phyloP scores from a whole-genome alignment of 2,329 filamentous ascomycete genomes.

The Colletotrichum godetiae region DNA sequence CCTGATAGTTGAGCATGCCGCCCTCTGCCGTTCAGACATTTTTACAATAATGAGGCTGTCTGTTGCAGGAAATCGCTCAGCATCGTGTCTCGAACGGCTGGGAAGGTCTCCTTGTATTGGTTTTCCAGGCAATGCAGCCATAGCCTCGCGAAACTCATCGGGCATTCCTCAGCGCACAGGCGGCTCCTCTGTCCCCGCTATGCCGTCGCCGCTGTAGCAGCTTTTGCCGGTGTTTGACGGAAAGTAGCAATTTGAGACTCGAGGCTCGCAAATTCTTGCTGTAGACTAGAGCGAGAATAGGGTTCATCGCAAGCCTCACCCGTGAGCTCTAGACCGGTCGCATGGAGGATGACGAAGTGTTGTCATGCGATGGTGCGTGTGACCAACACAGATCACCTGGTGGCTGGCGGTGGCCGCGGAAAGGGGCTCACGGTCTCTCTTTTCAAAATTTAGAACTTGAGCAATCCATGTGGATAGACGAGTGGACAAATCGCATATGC shows the following conservation, averaged over 20 bases:
- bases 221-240: conserved; percentile 11
- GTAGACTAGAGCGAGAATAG: not conserved
- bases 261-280: not conserved
- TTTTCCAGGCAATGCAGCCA: not conserved
- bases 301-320: conserved; percentile 19
- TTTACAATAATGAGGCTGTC: not conserved
- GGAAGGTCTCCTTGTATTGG: not conserved
- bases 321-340: not conserved
- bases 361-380: conserved; percentile 11
- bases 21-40: not conserved
- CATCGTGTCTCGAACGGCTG: not conserved
- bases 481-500: not conserved
- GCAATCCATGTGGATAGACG: not conserved
- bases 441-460: not conserved
- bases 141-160: conserved; percentile 10
- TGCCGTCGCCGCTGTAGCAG: not conserved
- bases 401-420: not conserved
- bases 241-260: not conserved
- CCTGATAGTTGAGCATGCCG: not conserved
- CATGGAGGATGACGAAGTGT: conserved; percentile 11
- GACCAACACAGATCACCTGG: not conserved
- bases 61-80: not conserved
- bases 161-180: conserved; percentile 6
- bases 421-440: not conserved
- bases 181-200: not conserved